Evolutionary conservation across 768 basidiomycete genomes (phyloP).

Genomic region (Tubosaeta sp.): DNA sequence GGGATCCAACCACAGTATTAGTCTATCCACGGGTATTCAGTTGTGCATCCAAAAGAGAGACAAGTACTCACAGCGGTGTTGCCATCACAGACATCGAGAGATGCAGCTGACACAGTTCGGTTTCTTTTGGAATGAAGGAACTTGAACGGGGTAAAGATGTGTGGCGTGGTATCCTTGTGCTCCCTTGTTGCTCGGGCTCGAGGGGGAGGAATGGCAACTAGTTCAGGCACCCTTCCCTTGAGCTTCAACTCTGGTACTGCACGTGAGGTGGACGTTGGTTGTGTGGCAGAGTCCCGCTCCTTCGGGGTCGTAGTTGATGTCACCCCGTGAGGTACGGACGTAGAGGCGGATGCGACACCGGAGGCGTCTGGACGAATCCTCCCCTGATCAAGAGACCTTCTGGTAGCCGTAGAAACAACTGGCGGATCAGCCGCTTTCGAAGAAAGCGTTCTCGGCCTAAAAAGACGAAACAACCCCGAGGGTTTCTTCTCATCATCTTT

Average conservation of each 20-base stretch:
- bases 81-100: slow-evolving; percentile 75
- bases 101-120: slow-evolving; percentile 68
- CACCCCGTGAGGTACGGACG: slow-evolving; percentile 13
- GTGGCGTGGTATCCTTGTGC: slow-evolving; percentile 39
- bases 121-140: slow-evolving; percentile 54
- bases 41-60: not conserved
- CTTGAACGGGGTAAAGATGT: slow-evolving; percentile 60
- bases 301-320: slow-evolving; percentile 12
- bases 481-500: slow-evolving; percentile 33
- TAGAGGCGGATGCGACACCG: not conserved
- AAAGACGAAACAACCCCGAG: slow-evolving; percentile 27
- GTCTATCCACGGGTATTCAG: slow-evolving; percentile 35
- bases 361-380: slow-evolving; percentile 10
- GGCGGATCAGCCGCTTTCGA: slow-evolving; percentile 26
- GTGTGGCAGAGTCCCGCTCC: slow-evolving; percentile 9
- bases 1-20: slow-evolving; percentile 72
- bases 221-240: slow-evolving; percentile 17
- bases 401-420: slow-evolving; percentile 16
- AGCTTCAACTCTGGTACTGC: slow-evolving; percentile 14
- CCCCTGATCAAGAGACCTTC: slow-evolving; percentile 19
- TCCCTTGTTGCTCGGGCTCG: slow-evolving; percentile 30
- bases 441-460: slow-evolving; percentile 30
- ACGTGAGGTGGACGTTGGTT: slow-evolving; percentile 5
- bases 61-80: slow-evolving; percentile 58
- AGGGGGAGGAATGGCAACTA: slow-evolving; percentile 29